These are phyloP conservation scores for Selenicereus undatus DNA, from an alignment of 148 eudicot genomes.

Conservation along the genomic window DNA sequence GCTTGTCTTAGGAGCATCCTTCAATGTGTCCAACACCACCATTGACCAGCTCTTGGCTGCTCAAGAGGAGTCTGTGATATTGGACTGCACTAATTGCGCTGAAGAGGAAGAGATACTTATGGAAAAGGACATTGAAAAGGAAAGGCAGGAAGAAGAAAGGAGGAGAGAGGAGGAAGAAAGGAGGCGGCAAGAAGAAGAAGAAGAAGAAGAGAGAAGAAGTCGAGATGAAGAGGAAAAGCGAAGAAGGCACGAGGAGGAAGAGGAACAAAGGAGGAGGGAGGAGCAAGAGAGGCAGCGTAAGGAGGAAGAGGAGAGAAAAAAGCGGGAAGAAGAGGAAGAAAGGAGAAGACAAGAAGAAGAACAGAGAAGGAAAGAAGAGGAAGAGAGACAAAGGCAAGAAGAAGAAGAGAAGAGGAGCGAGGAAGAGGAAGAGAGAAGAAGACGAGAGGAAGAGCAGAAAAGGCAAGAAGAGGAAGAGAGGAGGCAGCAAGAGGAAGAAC, in stretches of 20 bases:
- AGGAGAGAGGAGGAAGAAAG: constrained; percentile 18
- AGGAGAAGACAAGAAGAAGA: constrained; percentile 13
- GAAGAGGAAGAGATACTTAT: constrained; percentile 55
- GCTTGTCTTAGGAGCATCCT: constrained; percentile 45
- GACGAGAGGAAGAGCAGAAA: background rate
- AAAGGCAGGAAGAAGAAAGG: constrained; percentile 25
- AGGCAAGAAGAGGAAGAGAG: constrained; percentile 4
- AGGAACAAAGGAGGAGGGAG: constrained; percentile 25
- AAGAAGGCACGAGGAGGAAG: constrained; percentile 29
- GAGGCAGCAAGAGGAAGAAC: constrained; percentile 14
- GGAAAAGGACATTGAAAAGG: constrained; percentile 45
- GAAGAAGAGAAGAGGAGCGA: background rate
- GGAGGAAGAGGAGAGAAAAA: constrained; percentile 5
- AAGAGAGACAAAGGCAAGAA: constrained; percentile 14
- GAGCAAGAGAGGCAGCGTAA: constrained; percentile 21
- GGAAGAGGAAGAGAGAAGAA: constrained; percentile 5
- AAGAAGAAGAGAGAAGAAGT: constrained; percentile 24
- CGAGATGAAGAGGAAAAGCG: constrained; percentile 11
- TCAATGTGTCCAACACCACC: constrained; percentile 43
- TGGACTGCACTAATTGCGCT: constrained; percentile 72
- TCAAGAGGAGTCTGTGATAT: constrained; percentile 42
- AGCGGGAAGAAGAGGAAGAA: constrained; percentile 11
- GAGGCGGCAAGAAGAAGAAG: constrained; percentile 14
- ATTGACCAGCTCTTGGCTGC: constrained; percentile 39
- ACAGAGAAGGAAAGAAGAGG: constrained; percentile 10